Conservation (phyloP, 2,329 filamentous ascomycete species). For the Colletotrichum destructivum region DNA sequence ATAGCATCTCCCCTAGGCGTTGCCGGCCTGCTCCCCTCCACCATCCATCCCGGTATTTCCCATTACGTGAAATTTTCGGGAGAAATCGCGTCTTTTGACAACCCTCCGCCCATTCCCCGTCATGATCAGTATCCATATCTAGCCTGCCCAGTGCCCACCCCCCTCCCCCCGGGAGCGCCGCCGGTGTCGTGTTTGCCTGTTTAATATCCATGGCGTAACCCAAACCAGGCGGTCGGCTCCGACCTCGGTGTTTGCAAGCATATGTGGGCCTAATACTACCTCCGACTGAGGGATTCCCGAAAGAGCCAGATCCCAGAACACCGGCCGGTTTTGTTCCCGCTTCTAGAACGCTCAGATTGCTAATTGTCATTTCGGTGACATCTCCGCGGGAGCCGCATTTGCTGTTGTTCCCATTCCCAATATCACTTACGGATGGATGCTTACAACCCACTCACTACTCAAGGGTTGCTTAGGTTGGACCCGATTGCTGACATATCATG, state of each 20-base stretch:
- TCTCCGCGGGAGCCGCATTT: slow-evolving; percentile 23
- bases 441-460: neutral
- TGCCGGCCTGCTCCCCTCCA: slow-evolving; percentile 3
- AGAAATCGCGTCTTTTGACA: slow-evolving; percentile 13
- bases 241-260: slow-evolving; percentile 9
- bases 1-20: neutral
- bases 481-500: slow-evolving; percentile 10
- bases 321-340: slow-evolving; percentile 12
- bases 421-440: neutral
- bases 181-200: slow-evolving; percentile 5
- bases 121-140: neutral
- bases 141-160: neutral
- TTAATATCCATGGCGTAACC: neutral
- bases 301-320: neutral
- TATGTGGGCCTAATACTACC: neutral
- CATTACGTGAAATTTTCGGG: slow-evolving; percentile 35
- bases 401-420: neutral
- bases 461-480: neutral
- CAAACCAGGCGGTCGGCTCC: neutral
- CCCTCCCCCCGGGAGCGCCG: neutral
- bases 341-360: neutral
- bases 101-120: neutral
- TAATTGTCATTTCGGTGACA: slow-evolving; percentile 20
- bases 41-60: slow-evolving; percentile 35
- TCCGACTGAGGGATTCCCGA: neutral